Conservation (phyloP, 106 monocot genomes). For the Platanthera guangdongensis region DNA sequence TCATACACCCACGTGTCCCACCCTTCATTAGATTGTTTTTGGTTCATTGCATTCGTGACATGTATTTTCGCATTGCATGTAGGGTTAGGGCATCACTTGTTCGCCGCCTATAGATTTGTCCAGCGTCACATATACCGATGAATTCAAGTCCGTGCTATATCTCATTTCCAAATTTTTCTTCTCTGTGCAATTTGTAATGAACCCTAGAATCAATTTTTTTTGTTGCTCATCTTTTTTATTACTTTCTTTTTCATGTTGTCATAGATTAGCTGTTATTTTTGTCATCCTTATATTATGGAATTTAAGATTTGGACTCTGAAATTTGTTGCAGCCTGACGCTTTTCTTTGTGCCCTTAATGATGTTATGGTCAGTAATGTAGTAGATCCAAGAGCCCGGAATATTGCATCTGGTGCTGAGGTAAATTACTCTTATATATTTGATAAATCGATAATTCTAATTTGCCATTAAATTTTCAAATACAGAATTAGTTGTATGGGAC, state of each 20-base stretch:
- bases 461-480: background rate
- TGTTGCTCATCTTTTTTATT: background rate
- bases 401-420: constrained; percentile 75
- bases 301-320: constrained; percentile 1
- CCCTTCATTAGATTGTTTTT: no score
- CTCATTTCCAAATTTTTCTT: background rate
- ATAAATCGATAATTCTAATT: background rate
- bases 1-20: no score
- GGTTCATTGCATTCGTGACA: no score
- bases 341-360: constrained; percentile 97
- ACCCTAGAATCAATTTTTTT: background rate
- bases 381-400: constrained; percentile 69
- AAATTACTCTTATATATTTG: background rate
- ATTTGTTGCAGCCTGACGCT: constrained; percentile 81
- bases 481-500: background rate
- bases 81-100: no score
- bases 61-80: no score
- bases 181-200: background rate
- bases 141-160: background rate
- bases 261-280: background rate
- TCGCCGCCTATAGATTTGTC: no score
- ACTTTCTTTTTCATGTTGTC: background rate
- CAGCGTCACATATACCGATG: background rate
- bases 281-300: background rate
- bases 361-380: constrained; percentile 45